Evolutionary conservation across 805 yeast genomes (phyloP).

Genomic region (Danielia oregonensis): DNA sequence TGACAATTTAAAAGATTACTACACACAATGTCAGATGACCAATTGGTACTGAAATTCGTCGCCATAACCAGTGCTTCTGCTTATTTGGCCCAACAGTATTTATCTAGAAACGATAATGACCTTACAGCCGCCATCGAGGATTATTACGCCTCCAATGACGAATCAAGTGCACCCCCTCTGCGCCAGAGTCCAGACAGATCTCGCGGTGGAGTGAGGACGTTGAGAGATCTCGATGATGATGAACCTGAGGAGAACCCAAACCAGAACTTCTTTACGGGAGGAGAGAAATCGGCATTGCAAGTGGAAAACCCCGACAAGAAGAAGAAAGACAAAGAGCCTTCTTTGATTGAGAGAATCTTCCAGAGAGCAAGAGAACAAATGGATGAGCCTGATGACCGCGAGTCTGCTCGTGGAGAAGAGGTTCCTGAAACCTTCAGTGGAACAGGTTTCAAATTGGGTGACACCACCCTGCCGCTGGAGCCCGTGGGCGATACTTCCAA

Average conservation of each 20-base stretch:
- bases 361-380: slow-evolving; percentile 52
- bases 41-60: slow-evolving; percentile 30
- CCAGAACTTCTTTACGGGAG: slow-evolving; percentile 60
- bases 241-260: slow-evolving; percentile 54
- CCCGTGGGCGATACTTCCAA: slow-evolving; percentile 29
- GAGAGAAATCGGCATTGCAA: slow-evolving; percentile 73
- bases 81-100: slow-evolving; percentile 38
- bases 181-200: neutral
- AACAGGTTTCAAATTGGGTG: slow-evolving; percentile 52
- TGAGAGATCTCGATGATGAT: slow-evolving; percentile 40
- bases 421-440: slow-evolving; percentile 40
- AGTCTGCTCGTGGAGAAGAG: slow-evolving; percentile 24
- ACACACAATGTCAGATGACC: slow-evolving; percentile 18
- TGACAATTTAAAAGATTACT: no score
- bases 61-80: slow-evolving; percentile 32
- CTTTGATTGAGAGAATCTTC: slow-evolving; percentile 64
- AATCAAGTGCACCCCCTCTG: slow-evolving; percentile 2
- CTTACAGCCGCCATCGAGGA: slow-evolving; percentile 41
- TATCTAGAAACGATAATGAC: slow-evolving; percentile 33
- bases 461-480: slow-evolving; percentile 37
- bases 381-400: slow-evolving; percentile 36
- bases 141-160: slow-evolving; percentile 26
- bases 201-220: slow-evolving; percentile 29
- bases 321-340: slow-evolving; percentile 35
- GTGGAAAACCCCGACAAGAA: slow-evolving; percentile 65